These are phyloP conservation scores for Penicillium canescens DNA, from an alignment of 495 filamentous ascomycete genomes.

Conservation along the genomic window DNA sequence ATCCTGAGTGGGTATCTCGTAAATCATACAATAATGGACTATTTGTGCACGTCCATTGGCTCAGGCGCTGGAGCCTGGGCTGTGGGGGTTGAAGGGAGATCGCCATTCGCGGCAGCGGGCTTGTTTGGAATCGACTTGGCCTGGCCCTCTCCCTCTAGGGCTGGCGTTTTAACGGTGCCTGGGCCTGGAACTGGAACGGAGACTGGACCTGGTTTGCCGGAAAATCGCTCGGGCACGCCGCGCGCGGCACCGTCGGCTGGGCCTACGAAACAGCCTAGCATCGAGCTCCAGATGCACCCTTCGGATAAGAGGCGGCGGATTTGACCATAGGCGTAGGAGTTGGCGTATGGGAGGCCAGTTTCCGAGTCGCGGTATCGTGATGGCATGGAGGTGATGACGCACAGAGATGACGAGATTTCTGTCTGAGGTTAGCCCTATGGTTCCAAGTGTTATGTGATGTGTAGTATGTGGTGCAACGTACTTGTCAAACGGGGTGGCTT, in stretches of 20 bases:
- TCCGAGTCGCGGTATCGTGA: slow-evolving; percentile 75
- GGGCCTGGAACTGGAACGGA: not conserved
- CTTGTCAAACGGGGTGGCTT: slow-evolving; percentile 49
- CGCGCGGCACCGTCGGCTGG: slow-evolving; percentile 57
- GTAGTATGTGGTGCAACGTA: slow-evolving; percentile 29
- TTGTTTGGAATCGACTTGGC: slow-evolving; percentile 7
- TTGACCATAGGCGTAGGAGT: slow-evolving; percentile 71
- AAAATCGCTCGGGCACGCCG: slow-evolving; percentile 70
- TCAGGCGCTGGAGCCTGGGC: slow-evolving; percentile 10
- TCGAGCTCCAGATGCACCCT: slow-evolving; percentile 71
- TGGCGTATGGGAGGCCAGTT: slow-evolving; percentile 75
- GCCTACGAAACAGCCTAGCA: slow-evolving; percentile 77
- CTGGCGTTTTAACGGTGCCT: not conserved
- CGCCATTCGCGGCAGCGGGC: not conserved
- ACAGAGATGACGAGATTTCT: slow-evolving; percentile 58
- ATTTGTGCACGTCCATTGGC: slow-evolving; percentile 21
- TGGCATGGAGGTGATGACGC: slow-evolving; percentile 77
- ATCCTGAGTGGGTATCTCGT: slow-evolving; percentile 12
- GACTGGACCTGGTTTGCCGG: slow-evolving; percentile 26
- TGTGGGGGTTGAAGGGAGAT: slow-evolving; percentile 1
- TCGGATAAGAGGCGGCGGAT: slow-evolving; percentile 57
- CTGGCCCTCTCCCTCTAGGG: not conserved
- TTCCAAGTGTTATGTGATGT: slow-evolving; percentile 10
- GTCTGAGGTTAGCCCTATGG: slow-evolving; percentile 15
- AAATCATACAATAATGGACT: slow-evolving; percentile 8